Base-by-base conservation (phyloP, 2,329 filamentous ascomycete species). In the Dryadomyces quercus-mongolicae region DNA sequence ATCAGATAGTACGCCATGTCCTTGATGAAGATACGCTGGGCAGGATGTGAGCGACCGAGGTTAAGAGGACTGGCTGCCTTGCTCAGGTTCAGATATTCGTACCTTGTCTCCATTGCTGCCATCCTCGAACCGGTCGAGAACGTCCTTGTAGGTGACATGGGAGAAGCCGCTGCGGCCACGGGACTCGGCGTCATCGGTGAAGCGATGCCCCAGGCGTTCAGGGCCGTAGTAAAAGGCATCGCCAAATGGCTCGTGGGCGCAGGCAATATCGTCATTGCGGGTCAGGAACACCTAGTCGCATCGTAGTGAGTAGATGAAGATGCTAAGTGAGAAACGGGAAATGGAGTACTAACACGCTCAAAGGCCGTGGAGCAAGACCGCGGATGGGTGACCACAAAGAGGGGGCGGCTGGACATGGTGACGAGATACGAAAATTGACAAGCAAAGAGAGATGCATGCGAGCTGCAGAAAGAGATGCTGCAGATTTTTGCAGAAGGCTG, bases 211-310 rank as follows among this genome's bases (percentile, higher is more conserved):
- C 62, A 97, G 77, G 62, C 88, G 80, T 72, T 98, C 93, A 7
- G 92, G 91, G 52, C 93, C 92, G 66, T 86, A 97, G 73, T 97
- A 97, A 67, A 92, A 97, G 57, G 91, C 87, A 71, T 97, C 93
- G 53, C 92, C 92, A 70, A 97, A 97, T 5, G 93, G 93, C 73
- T 98, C 93, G 69, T 97, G 93, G 62, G 93, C 77, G 67, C 88
- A 95, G 63, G 85, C 77, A 56, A 97, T 78, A 53, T 77, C 83
- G 65, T 95, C 85, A 62, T 81, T 80, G 61, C 89, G 86, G 62
- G 91, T 95, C 92, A 97, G 96, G 70, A 98, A 97, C 60, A 97
- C 91, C 88, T 93, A 61, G 25, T 4, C 25, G 25, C 25, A 6
- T 20, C 20, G 4, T 31, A 2, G 16, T 21, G 51, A 43, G 13